Conservation (phyloP, 2,329 filamentous ascomycete species). For the Cadophora gregata region DNA sequence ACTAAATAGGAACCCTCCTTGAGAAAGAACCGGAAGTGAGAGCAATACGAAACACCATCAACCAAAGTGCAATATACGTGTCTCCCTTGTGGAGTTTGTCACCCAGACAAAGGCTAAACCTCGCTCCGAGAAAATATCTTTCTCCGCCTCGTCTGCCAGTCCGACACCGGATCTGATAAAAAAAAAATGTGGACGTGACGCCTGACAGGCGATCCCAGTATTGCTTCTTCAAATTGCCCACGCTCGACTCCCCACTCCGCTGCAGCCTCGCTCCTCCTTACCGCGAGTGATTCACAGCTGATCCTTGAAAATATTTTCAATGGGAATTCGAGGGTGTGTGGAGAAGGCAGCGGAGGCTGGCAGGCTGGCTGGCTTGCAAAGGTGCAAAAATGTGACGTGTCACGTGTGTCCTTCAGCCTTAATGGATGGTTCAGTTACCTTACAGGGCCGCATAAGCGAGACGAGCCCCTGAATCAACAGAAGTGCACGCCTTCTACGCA, state of each 20-base stretch:
- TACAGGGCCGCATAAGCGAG: neutral
- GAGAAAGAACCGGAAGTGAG: constrained; percentile 16
- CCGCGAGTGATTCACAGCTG: constrained; percentile 22
- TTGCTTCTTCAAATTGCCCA: constrained; percentile 20
- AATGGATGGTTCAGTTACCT: neutral
- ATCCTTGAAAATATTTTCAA: constrained; percentile 34
- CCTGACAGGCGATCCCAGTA: constrained; percentile 7
- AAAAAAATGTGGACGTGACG: constrained; percentile 1
- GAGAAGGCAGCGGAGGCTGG: constrained; percentile 5
- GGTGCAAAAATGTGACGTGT: constrained; percentile 22
- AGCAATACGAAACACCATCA: neutral
- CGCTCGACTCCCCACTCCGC: constrained; percentile 13
- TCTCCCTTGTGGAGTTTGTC: neutral
- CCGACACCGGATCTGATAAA: constrained; percentile 22
- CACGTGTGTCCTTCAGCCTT: constrained; percentile 3
- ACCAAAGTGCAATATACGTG: constrained; percentile 20
- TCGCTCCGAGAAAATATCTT: neutral
- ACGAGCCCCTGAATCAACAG: neutral
- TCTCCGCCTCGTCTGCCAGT: constrained; percentile 15
- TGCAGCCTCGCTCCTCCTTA: constrained; percentile 11
- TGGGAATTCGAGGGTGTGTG: constrained; percentile 21
- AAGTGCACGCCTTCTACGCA: neutral
- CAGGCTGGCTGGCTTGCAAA: constrained; percentile 9
- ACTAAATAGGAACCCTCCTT: constrained; percentile 4
- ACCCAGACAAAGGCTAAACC: constrained; percentile 18